Base-by-base conservation (phyloP, 2,329 filamentous ascomycete species). In the Xylariales sp. region DNA sequence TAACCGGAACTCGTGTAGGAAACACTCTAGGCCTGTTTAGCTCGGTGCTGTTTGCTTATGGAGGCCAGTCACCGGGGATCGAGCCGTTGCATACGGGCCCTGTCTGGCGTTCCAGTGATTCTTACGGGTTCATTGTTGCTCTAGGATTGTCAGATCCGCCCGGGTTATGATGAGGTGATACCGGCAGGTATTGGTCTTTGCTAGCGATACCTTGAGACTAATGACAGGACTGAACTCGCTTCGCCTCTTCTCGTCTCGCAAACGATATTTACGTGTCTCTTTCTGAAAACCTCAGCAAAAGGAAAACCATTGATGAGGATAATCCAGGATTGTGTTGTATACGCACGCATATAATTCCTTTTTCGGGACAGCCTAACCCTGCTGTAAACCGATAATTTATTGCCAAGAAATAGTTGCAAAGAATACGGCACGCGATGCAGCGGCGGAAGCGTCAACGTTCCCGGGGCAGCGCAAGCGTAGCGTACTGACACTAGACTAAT, bases 1-100 rank as follows among this genome's bases (percentile, higher is more conserved):
- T 57, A 41, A 56, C 50, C 54, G 56, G 62, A 23, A 39, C 14
- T 54, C 39, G 39, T 5, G n/a, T 39, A 41, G 28, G 41, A 63
- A 41, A 50, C 43, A 14, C 52, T 43, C 32, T 30, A 49, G 43
- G 50, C 56, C 23, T 48, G 30, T 34, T 55, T 55, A 41, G 53
- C 18, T 36, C 10, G 23, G n/a, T 53, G 55, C 12, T 30, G 34
- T 14, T 58, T 30, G 34, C 58, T 57, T 61, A 56, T 56, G 18
- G 50, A 52, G n/a, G 46, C n/a, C 56, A 49, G 50, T 23, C 18
- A 34, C 64, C 60, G 67, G 64, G 64, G 56, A 69, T 55, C 60
- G 60, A 62, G 67, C 67, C 64, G 67, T 57, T 69, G 64, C 64
- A 67, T 57, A n/a, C 28, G 34, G 54, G 56, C 54, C 61, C 61